Percentiles rank a stretch among this genome's conserved stretches.
These are phyloP conservation scores for Rhexocercosporidium sp. DNA, from an alignment of 2,329 filamentous ascomycete species.

Conservation along the genomic window DNA sequence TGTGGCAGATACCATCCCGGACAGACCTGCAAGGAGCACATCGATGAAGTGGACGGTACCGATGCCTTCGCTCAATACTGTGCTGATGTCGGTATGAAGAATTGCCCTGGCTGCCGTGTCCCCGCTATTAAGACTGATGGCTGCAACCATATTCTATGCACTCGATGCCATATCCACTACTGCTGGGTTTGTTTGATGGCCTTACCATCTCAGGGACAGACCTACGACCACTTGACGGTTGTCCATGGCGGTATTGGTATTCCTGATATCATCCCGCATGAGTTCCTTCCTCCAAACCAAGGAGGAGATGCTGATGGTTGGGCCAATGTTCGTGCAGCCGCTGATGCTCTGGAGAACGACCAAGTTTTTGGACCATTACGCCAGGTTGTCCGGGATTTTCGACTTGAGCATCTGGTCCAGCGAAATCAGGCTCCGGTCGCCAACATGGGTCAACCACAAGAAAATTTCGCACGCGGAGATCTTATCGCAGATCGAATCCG, in stretches of 20 bases:
- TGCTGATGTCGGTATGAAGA: background rate
- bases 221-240: slow-evolving; percentile 31
- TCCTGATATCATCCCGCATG: background rate
- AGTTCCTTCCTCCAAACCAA: too few relatives aligned
- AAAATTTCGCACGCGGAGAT: too few relatives aligned
- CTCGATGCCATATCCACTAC: background rate
- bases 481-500: too few relatives aligned
- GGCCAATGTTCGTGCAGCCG: too few relatives aligned
- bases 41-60: background rate
- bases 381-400: too few relatives aligned
- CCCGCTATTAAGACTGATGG: slow-evolving; percentile 31
- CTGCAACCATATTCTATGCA: slow-evolving; percentile 12
- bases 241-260: slow-evolving; percentile 23
- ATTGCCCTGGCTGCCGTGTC: slow-evolving; percentile 40
- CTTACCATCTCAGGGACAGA: background rate
- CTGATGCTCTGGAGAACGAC: too few relatives aligned
- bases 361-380: too few relatives aligned
- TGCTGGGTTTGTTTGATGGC: slow-evolving; percentile 14
- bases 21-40: background rate
- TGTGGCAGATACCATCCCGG: background rate
- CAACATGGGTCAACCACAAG: background rate
- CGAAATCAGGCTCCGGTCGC: background rate
- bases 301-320: too few relatives aligned
- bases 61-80: background rate
- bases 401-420: too few relatives aligned